phyloP scores from a whole-genome alignment of 352 stramenopile genomes.

The Plasmopara viticola region DNA sequence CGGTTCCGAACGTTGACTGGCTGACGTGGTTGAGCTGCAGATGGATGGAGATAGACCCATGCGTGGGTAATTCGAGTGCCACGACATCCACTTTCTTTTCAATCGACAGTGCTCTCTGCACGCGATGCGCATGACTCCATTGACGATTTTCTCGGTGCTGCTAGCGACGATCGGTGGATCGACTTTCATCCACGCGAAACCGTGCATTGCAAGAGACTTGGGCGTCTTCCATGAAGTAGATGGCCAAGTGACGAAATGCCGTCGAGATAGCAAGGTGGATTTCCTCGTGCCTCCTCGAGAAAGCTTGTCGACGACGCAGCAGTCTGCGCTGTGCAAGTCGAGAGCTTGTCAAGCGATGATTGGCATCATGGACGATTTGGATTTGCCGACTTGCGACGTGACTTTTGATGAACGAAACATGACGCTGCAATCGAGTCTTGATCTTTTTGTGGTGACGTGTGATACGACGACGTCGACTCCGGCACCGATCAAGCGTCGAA shows the following conservation, averaged over 20 bases:
- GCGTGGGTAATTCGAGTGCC: background rate
- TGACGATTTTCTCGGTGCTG: conserved; percentile 5
- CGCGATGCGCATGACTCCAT: conserved; percentile 17
- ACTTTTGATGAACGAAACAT: conserved; percentile 42
- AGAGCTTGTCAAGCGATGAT: conserved; percentile 48
- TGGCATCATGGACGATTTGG: conserved; percentile 45
- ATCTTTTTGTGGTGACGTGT: conserved; percentile 39
- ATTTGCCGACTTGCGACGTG: conserved; percentile 44
- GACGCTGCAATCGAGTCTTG: conserved; percentile 42
- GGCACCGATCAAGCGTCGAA: conserved; percentile 40
- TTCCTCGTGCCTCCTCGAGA: conserved; percentile 34
- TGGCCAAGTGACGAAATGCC: conserved; percentile 32
- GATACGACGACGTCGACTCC: conserved; percentile 30
- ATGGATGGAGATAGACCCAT: conserved; percentile 19
- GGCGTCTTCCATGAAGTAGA: conserved; percentile 41
- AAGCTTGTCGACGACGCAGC: conserved; percentile 25
- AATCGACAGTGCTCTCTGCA: conserved; percentile 9
- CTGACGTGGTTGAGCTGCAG: background rate
- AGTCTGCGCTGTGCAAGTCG: conserved; percentile 34
- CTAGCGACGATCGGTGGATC: conserved; percentile 11
- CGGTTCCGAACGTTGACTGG: conserved; percentile 12
- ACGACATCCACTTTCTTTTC: conserved; percentile 11
- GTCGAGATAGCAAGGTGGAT: conserved; percentile 28
- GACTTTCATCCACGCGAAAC: conserved; percentile 4
- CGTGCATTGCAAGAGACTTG: conserved; percentile 35